Conservation (phyloP, 2,329 filamentous ascomycete genomes). For the Neofusicoccum sp. region DNA sequence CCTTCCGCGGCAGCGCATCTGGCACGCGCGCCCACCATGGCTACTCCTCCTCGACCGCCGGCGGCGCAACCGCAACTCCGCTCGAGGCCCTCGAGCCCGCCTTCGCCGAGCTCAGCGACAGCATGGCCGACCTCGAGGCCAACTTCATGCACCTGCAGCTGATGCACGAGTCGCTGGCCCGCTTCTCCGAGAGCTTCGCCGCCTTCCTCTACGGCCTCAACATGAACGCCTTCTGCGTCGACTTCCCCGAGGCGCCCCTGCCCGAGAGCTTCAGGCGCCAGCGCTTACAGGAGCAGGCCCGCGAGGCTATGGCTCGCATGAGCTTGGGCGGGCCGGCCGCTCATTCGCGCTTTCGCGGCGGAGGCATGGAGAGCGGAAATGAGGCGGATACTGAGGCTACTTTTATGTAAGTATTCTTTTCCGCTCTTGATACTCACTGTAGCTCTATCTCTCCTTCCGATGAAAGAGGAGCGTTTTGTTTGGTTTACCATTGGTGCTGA, state of each 20-base stretch:
- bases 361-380: background rate
- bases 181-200: slow-evolving; percentile 95
- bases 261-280: slow-evolving; percentile 75
- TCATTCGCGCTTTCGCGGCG: background rate
- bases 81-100: slow-evolving; percentile 82
- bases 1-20: slow-evolving; percentile 67
- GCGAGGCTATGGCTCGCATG: slow-evolving; percentile 24
- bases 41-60: slow-evolving; percentile 36
- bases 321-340: background rate
- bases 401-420: slow-evolving; percentile 64
- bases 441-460: background rate
- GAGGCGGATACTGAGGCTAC: slow-evolving; percentile 67
- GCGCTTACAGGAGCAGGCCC: slow-evolving; percentile 43
- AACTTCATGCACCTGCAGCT: slow-evolving; percentile 97
- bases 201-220: slow-evolving; percentile 94
- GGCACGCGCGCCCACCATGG: slow-evolving; percentile 23
- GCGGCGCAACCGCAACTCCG: slow-evolving; percentile 58
- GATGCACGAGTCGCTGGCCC: slow-evolving; percentile 89
- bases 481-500: background rate
- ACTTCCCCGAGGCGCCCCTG: slow-evolving; percentile 92
- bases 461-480: background rate
- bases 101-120: slow-evolving; percentile 90
- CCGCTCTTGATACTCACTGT: background rate
- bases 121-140: slow-evolving; percentile 91
- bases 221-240: slow-evolving; percentile 98